Evolutionary conservation across 345 rosid genomes (phyloP), one percentile per base, ranked within the genome.

Genomic region (Salix koriyanagi): DNA sequence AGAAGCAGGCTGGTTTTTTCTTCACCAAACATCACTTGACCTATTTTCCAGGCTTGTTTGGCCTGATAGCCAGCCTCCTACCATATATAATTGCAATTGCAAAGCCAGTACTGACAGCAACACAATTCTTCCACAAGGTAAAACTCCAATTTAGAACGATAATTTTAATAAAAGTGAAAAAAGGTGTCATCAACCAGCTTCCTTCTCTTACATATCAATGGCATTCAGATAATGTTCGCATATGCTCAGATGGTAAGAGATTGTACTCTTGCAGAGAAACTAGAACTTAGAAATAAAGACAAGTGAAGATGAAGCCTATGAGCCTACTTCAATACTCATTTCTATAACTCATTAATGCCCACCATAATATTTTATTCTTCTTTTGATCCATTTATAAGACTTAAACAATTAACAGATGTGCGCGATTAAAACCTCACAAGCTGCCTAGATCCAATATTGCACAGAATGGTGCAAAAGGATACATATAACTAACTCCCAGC

Each of bases 1-100:
- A 74, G 34, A 52, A 71, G 71, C 64, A 54, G 54, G 37, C 72
- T 77, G n/a, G 71, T 44, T 26, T n/a, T 67, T n/a, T 67, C 72
- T 67, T 67, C 46, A 11, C 66, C n/a, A 16, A 42, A 2, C 37
- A 64, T 74, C 61, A 72, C 64, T 70, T 37, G 65, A 65, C 65
- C 19, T 37, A 42, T 37, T 19, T 72, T 12, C 48, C 58, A 23
- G 65, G 32, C 34, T 26, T 39, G 10, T 58, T 52, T 65, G 70
- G 54, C 28, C 19, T 18, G 48, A 39, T 6, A 25, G 25, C 54
- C 48, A 79, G 71, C 69, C 61, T 61, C 71, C 64, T n/a, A 70
- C 16, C 69, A 61, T 23, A 21, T 70, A 32, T 15, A 21, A 26
- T n/a, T 60, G 41, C 41, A 68, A 75, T 60, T 21, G 36, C 58